A percentile compares a stretch with the other conserved stretches of the same genome.
phyloP scores from a whole-genome alignment of 2,329 filamentous ascomycete genomes.

The Colletotrichum liriopes region DNA sequence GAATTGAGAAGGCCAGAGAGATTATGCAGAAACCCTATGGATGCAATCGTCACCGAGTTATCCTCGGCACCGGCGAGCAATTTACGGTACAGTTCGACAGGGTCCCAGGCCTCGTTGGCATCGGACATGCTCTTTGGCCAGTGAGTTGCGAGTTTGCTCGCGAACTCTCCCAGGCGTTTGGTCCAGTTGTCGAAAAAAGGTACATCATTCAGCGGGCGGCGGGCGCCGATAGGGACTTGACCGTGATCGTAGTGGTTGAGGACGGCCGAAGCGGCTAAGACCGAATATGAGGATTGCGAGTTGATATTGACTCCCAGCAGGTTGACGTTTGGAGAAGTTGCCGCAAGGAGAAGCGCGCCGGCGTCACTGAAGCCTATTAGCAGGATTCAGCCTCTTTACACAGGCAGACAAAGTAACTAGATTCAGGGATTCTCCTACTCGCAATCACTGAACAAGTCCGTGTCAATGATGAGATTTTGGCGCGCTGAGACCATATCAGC shows the following conservation, averaged over 20 bases:
- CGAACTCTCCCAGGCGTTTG: conserved; percentile 60
- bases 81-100: conserved; percentile 62
- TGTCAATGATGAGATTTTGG: conserved; percentile 62
- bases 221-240: conserved; percentile 55
- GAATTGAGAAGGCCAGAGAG: conserved; percentile 64
- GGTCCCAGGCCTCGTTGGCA: conserved; percentile 57
- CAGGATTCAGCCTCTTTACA: background rate
- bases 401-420: background rate
- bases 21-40: conserved; percentile 63
- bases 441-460: conserved; percentile 63
- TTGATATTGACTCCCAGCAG: conserved; percentile 61
- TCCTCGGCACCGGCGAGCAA: conserved; percentile 57
- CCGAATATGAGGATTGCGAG: conserved; percentile 58
- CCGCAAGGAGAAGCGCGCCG: conserved; percentile 59
- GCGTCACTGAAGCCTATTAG: conserved; percentile 53
- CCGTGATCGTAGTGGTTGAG: conserved; percentile 57
- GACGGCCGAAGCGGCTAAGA: conserved; percentile 57
- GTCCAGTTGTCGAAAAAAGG: conserved; percentile 61
- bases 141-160: conserved; percentile 62
- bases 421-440: conserved; percentile 53
- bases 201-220: conserved; percentile 57
- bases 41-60: conserved; percentile 60
- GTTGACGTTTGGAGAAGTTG: conserved; percentile 53
- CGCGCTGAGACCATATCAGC: background rate
- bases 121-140: conserved; percentile 55